Conservation (phyloP, 805 yeast genomes). For the Yamadazyma sp. region DNA sequence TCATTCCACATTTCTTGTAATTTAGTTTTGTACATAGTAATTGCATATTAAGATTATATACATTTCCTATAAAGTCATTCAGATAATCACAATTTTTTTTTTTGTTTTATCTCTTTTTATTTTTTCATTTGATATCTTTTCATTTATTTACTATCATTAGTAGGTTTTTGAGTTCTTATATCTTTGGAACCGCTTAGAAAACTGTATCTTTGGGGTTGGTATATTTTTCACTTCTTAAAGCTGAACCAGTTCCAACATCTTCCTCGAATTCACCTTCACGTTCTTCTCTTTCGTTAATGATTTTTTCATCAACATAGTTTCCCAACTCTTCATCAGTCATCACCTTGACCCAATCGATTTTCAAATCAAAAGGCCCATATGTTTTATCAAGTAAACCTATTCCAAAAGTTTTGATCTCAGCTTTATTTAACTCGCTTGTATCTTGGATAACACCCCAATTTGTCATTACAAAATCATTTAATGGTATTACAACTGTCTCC, state of each 20-base stretch:
- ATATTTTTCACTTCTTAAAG: constrained; percentile 3
- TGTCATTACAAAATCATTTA: constrained; percentile 77
- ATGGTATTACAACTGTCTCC: constrained; percentile 80
- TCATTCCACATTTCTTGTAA: too few relatives aligned
- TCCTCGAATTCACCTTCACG: background rate
- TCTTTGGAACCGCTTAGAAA: background rate
- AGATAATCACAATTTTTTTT: too few relatives aligned
- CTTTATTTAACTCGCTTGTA: constrained; percentile 53
- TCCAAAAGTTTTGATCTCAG: constrained; percentile 69
- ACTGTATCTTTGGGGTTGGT: constrained; percentile 7
- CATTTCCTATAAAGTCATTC: too few relatives aligned
- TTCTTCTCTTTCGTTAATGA: background rate
- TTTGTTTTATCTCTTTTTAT: too few relatives aligned
- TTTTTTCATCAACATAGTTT: constrained; percentile 5
- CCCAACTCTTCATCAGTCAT: constrained; percentile 48
- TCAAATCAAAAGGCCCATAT: constrained; percentile 70
- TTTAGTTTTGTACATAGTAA: too few relatives aligned
- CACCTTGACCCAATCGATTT: constrained; percentile 71
- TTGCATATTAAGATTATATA: too few relatives aligned
- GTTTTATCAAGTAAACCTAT: constrained; percentile 74
- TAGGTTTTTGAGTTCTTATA: background rate
- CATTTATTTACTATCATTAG: too few relatives aligned
- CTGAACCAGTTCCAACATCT: constrained; percentile 2
- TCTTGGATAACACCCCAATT: constrained; percentile 68
- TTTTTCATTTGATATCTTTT: too few relatives aligned